phyloP scores from a whole-genome alignment of 306 rosid genomes.

The Dryas drummondii region DNA sequence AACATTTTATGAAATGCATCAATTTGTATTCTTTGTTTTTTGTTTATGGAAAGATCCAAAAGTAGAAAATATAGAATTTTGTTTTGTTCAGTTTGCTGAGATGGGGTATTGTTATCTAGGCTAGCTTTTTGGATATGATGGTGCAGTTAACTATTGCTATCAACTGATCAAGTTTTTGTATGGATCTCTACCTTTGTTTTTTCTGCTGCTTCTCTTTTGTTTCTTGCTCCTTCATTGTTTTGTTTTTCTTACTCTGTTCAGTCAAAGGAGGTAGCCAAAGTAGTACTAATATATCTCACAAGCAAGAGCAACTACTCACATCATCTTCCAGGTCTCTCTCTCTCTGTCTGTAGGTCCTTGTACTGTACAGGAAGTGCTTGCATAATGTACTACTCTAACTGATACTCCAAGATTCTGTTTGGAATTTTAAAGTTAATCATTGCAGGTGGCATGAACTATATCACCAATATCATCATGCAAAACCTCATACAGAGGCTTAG shows the following conservation, averaged over 20 bases:
- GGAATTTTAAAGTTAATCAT: slow-evolving; percentile 14
- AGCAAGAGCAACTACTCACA: background rate
- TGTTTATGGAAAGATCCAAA: background rate
- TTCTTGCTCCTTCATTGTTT: slow-evolving; percentile 22
- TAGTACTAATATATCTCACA: background rate
- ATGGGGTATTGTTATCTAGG: slow-evolving; percentile 4
- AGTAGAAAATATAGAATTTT: background rate
- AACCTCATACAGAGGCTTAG: slow-evolving; percentile 59
- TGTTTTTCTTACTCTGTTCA: slow-evolving; percentile 31
- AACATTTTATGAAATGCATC: background rate
- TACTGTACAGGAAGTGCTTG: slow-evolving; percentile 12
- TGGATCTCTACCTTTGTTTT: slow-evolving; percentile 42
- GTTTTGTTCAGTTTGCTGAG: slow-evolving; percentile 21
- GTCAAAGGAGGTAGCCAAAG: slow-evolving; percentile 19
- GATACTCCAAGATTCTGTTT: slow-evolving; percentile 1
- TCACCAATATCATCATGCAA: slow-evolving; percentile 35
- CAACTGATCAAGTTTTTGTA: slow-evolving; percentile 38
- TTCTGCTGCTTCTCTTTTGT: slow-evolving; percentile 26
- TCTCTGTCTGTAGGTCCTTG: too few species aligned
- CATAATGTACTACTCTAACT: slow-evolving; percentile 12
- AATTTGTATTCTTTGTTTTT: background rate
- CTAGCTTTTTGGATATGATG: slow-evolving; percentile 13
- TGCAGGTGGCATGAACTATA: slow-evolving; percentile 43
- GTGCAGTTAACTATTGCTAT: slow-evolving; percentile 60
- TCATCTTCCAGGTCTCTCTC: slow-evolving; percentile 8